phyloP scores from a whole-genome alignment of 257 asterid species.

The Haberlea rhodopensis region DNA sequence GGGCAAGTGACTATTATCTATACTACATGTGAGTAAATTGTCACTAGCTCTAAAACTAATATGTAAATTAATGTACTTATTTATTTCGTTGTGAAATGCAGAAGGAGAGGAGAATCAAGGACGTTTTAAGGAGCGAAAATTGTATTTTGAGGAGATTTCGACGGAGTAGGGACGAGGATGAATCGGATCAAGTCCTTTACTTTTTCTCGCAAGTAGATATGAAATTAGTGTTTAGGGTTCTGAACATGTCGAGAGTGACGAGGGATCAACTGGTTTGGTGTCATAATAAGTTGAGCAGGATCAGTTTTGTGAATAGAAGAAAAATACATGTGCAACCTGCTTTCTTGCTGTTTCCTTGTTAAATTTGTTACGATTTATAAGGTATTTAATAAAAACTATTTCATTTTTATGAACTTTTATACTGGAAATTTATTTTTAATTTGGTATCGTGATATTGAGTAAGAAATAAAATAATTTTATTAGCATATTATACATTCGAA shows the following conservation, averaged over 20 bases:
- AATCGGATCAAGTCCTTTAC: conserved; percentile 63
- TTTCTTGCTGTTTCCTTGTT: conserved; percentile 86
- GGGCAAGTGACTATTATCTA: too few species aligned
- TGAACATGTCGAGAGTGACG: conserved; percentile 66
- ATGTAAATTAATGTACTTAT: neutral
- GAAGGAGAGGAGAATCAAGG: conserved; percentile 83
- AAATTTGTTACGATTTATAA: conserved; percentile 6
- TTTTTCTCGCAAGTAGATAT: conserved; percentile 80
- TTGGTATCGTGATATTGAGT: too few species aligned
- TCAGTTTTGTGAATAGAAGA: conserved; percentile 56
- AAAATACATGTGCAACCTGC: conserved; percentile 65
- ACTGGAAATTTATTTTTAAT: too few species aligned
- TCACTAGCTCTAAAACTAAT: too few species aligned
- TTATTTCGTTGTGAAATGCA: conserved; percentile 31
- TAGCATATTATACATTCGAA: too few species aligned
- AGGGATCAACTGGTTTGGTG: conserved; percentile 82
- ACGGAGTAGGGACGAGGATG: conserved; percentile 45
- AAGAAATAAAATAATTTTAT: too few species aligned
- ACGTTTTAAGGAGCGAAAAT: conserved; percentile 62
- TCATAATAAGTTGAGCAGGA: conserved; percentile 57
- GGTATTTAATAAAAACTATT: too few species aligned
- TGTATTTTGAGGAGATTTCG: conserved; percentile 64
- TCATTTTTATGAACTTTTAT: too few species aligned
- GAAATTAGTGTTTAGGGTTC: conserved; percentile 75
- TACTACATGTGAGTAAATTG: too few species aligned